Conservation (phyloP, 148 eudicot species). For the Dysphania ambrosioides region DNA sequence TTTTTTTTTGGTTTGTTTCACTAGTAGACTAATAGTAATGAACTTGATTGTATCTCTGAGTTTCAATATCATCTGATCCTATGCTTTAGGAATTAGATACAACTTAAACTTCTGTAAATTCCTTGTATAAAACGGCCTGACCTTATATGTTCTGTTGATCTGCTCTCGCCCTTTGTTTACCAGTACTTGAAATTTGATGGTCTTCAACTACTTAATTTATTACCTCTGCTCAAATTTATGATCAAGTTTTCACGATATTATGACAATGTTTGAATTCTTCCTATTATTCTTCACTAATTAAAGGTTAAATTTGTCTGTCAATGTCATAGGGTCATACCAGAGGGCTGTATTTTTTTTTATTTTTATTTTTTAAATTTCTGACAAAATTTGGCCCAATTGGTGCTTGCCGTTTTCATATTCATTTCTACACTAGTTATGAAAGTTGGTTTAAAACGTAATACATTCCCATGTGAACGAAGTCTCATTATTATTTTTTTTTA, state of each 20-base stretch:
- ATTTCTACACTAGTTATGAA: not conserved
- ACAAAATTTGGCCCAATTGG: not conserved
- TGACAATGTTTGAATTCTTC: too few relatives aligned
- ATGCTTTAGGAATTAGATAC: too few relatives aligned
- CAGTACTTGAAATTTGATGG: not conserved
- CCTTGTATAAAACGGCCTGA: not conserved
- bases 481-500: not conserved
- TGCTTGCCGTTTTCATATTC: not conserved
- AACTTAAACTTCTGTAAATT: not conserved
- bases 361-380: not conserved
- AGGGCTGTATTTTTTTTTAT: not conserved
- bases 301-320: not conserved
- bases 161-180: too few relatives aligned
- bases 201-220: too few relatives aligned
- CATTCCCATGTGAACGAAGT: not conserved
- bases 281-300: not conserved
- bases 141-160: too few relatives aligned
- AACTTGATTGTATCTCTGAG: too few relatives aligned
- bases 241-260: too few relatives aligned
- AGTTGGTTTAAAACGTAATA: not conserved
- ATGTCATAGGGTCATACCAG: too few relatives aligned
- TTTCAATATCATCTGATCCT: too few relatives aligned
- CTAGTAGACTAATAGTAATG: too few relatives aligned
- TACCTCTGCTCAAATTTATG: too few relatives aligned
- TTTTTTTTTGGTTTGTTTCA: too few relatives aligned